Percentiles rank a stretch among this genome's conserved stretches.
Conservation (phyloP, 2,329 filamentous ascomycete genomes). For the Alternaria sp. region DNA sequence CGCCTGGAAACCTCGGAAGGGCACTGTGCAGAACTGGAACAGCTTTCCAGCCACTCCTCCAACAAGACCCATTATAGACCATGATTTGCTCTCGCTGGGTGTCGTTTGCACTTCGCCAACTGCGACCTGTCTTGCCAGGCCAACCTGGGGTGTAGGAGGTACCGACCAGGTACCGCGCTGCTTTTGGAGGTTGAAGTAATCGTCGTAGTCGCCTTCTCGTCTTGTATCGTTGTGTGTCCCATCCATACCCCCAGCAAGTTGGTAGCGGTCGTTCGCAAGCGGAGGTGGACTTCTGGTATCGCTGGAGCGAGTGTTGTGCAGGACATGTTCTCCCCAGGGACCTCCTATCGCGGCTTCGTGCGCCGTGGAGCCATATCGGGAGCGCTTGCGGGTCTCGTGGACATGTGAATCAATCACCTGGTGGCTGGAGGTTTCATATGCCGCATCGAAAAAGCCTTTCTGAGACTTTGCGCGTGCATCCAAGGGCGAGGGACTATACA, state of each 20-base stretch:
- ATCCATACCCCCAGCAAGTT: slow-evolving; percentile 59
- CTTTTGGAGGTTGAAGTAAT: slow-evolving; percentile 51
- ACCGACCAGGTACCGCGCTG: slow-evolving; percentile 49
- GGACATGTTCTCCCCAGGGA: slow-evolving; percentile 31
- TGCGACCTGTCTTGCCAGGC: slow-evolving; percentile 22
- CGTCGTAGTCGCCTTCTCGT: slow-evolving; percentile 54
- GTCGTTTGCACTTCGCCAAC: slow-evolving; percentile 24
- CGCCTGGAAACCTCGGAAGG: slow-evolving; percentile 86
- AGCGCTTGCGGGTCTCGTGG: slow-evolving; percentile 46
- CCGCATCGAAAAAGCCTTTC: slow-evolving; percentile 31
- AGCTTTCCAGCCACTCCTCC: slow-evolving; percentile 78
- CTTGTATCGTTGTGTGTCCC: slow-evolving; percentile 53
- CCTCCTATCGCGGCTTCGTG: slow-evolving; percentile 22
- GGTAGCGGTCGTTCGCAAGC: slow-evolving; percentile 62
- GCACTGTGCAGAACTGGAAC: slow-evolving; percentile 80
- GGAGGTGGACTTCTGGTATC: slow-evolving; percentile 52
- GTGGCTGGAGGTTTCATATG: slow-evolving; percentile 35
- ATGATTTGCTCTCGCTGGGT: slow-evolving; percentile 36
- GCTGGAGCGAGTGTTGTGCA: slow-evolving; percentile 32
- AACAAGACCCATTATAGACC: slow-evolving; percentile 66
- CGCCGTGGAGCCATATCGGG: slow-evolving; percentile 29
- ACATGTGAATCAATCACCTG: slow-evolving; percentile 42
- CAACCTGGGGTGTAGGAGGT: slow-evolving; percentile 37
- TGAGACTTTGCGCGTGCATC: slow-evolving; percentile 26
- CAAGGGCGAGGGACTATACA: slow-evolving; percentile 32